Base-by-base conservation (phyloP, 164 flowering plant genomes). In the Amborella trichopoda region DNA sequence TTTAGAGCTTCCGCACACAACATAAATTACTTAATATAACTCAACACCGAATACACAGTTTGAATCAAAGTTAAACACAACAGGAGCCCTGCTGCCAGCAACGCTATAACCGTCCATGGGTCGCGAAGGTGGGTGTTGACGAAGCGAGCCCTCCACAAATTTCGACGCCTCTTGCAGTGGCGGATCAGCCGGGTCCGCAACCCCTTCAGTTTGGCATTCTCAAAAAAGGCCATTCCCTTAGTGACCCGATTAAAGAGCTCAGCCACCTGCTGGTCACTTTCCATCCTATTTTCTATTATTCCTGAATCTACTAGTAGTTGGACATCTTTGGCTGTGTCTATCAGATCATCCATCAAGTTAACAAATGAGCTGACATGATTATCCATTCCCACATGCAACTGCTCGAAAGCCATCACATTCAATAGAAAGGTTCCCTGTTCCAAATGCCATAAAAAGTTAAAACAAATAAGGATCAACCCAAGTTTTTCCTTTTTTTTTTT, bases 401-500 rank as follows among this genome's bases (percentile, higher is more conserved):
- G 59, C 52, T 78, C 79, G 28, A 60, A 78, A 0, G 81, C 81
- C 23, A 78, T 71, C 5, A 73, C 71, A 53, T 78, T 78, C n/a
- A 72, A 60, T 51, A 70, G 68, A n/a, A n/a, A n/a, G n/a, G n/a
- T n/a, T n/a, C n/a, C n/a, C n/a, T n/a, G n/a, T n/a, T n/a, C n/a
- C n/a, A n/a, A n/a, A n/a, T n/a, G n/a, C n/a, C n/a, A n/a, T n/a
- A n/a, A n/a, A n/a, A n/a, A n/a, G n/a, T n/a, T n/a, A n/a, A n/a
- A n/a, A n/a, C n/a, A n/a, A n/a, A n/a, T n/a, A n/a, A n/a, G n/a
- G n/a, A n/a, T n/a, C n/a, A n/a, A n/a, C n/a, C n/a, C n/a, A n/a
- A n/a, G n/a, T n/a, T n/a, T n/a, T n/a, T n/a, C n/a, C n/a, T n/a
- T n/a, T n/a, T n/a, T n/a, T n/a, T n/a, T n/a, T n/a, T n/a, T n/a